phyloP scores from a whole-genome alignment of 768 basidiomycete genomes.

The Suillus ampliporus region DNA sequence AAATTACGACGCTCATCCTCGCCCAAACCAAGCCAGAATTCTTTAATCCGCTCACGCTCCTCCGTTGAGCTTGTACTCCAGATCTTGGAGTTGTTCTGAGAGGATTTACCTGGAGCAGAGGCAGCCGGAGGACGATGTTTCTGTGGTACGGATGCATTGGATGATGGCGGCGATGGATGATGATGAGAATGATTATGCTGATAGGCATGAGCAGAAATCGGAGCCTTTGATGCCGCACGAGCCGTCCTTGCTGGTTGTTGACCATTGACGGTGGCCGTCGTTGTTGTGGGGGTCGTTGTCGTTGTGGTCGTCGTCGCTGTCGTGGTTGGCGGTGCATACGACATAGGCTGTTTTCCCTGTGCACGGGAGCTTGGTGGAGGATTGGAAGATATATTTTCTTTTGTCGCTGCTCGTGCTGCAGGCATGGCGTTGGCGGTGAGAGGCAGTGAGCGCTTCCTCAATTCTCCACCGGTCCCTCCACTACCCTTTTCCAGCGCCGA shows the following conservation, averaged over 20 bases:
- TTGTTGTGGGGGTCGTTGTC: constrained; percentile 42
- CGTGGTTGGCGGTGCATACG: constrained; percentile 49
- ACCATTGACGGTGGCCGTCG: constrained; percentile 32
- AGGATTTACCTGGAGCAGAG: constrained; percentile 29
- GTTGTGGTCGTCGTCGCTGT: constrained; percentile 20
- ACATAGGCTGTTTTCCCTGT: constrained; percentile 93
- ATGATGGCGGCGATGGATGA: constrained; percentile 52
- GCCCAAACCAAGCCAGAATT: constrained; percentile 94
- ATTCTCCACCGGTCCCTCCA: constrained; percentile 36
- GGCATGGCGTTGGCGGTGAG: constrained; percentile 49
- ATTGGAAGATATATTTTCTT: constrained; percentile 40
- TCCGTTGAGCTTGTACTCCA: constrained; percentile 93
- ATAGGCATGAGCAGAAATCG: constrained; percentile 56
- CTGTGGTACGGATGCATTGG: constrained; percentile 39
- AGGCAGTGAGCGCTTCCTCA: constrained; percentile 44
- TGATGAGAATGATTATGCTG: constrained; percentile 56
- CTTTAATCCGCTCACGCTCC: constrained; percentile 96
- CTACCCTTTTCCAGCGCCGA: constrained; percentile 39
- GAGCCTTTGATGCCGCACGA: constrained; percentile 63
- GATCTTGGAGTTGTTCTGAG: constrained; percentile 75
- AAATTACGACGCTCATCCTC: constrained; percentile 91
- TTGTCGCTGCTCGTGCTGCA: constrained; percentile 45
- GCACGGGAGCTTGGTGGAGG: constrained; percentile 80
- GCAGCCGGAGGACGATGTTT: constrained; percentile 36
- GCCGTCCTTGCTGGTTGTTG: constrained; percentile 45